Base-by-base conservation (phyloP, 768 basidiomycete genomes). In the Clitopilus hobsonii region DNA sequence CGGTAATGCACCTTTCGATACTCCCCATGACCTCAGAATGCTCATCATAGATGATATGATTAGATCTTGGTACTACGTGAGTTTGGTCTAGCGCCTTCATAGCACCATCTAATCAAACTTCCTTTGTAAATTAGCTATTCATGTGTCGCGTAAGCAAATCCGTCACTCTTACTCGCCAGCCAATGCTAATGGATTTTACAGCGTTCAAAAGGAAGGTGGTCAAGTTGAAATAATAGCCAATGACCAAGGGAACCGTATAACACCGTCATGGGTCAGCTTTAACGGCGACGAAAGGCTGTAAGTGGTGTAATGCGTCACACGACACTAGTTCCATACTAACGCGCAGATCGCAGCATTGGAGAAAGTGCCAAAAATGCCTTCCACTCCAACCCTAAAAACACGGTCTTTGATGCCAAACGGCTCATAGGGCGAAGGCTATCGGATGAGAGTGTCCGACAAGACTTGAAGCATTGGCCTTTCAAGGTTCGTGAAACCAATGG, bases 181-280 rank as follows among this genome's bases (percentile, higher is more conserved):
- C 11, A 6, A n/a, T 11, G 7, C 27, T 26, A 7, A 32, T 28
- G 30, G 29, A 3, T 36, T 38, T 49, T 30, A 53, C 78, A 78
- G 58, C 49, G 71, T 70, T 23, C 70, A 74, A 20, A 71, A 80
- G 68, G 76, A 78, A 68, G 75, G 75, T 61, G 82, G 82, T 61
- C 78, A 75, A 58, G 77, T 84, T 47, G 83, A 84, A 67, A 91
- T 94, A 51, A 85, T 95, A 59, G 89, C 92, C 71, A 94, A 95
- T 75, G 79, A 91, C 49, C 91, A 94, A 74, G 92, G 93, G 71
- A 85, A 88, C 59, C 83, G 91, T 57, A 95, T 92, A 55, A 97
- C 92, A 11, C 94, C 93, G 4, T 94, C 93, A 32, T 91, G 91
- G 64, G 93, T 95, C 56, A 85, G 90, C 53, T 96, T 96, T 77